Base-by-base conservation (phyloP, 345 rosid species). In the Eucalyptus melliodora region DNA sequence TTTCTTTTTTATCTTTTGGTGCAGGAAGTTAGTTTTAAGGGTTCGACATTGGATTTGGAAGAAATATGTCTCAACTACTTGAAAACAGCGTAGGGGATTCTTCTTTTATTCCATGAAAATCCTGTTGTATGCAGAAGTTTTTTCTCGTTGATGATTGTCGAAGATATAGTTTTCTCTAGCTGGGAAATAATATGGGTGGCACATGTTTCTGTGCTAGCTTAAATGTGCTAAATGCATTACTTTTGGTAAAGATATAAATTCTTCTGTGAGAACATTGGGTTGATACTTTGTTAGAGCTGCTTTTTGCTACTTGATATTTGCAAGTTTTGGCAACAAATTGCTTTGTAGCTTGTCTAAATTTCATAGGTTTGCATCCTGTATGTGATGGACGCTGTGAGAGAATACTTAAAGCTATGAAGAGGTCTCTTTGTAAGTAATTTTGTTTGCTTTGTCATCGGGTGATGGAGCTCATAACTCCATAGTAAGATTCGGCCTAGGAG, bases 1-100 rank as follows among this genome's bases (percentile, higher is more conserved):
- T 77, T 44, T 82, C 11, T 11, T 30, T 51, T 80, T 55, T 55
- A n/a, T 11, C 88, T 50, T 86, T 67, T 31, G 87, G 72, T 93
- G 90, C 94, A 96, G 99, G 92, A 95, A 91, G 93, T 91, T 91
- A 96, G 89, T 49, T 85, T 91, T 88, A 87, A 56, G 55, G 90
- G 11, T 82, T 65, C 91, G 40, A 90, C 92, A 27, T 91, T 92
- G 86, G 95, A 94, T 91, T 91, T 96, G 92, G 98, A 95, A 88
- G 96, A 94, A 88, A 87, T 96, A 55, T 96, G 77, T 92, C 65
- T 88, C 93, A 89, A 93, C 88, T 94, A 91, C 91, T 82, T 95
- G 88, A 94, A 94, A 72, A 92, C 90, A 86, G 45, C 90, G 99
- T 96, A 91, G 24, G 93, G 4, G 27, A 55, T n/a, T 19, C 88